These are phyloP conservation scores for Aspergillus fijiensis DNA, from an alignment of 2,329 filamentous ascomycete genomes.

Conservation along the genomic window DNA sequence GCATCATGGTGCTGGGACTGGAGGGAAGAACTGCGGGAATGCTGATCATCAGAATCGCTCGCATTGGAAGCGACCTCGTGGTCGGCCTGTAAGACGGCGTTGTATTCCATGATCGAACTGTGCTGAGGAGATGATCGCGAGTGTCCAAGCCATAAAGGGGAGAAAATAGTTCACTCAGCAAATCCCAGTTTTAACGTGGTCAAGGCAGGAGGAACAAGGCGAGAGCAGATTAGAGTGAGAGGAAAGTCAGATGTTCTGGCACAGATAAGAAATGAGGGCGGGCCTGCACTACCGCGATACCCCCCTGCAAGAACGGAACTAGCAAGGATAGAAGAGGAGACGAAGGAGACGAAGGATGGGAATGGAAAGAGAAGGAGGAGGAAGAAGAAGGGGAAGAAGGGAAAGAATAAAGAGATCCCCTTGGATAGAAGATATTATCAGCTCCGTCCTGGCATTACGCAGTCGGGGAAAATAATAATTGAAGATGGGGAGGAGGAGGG, in stretches of 20 bases:
- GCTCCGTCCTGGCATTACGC: neutral
- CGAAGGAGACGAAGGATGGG: neutral
- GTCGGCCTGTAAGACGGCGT: conserved; percentile 44
- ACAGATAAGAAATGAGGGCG: neutral
- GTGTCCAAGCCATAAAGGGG: conserved; percentile 16
- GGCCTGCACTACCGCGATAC: neutral
- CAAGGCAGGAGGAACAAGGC: neutral
- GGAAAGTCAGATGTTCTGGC: neutral
- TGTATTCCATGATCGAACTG: conserved; percentile 42
- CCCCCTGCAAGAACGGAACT: neutral
- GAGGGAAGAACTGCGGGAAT: conserved; percentile 34
- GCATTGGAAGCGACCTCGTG: conserved; percentile 39
- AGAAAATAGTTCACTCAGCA: neutral
- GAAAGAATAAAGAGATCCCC: no score
- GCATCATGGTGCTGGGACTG: conserved; percentile 18
- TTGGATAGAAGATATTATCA: no score
- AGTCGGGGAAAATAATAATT: neutral
- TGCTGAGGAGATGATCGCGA: conserved; percentile 2
- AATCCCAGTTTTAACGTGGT: neutral
- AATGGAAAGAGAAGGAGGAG: neutral
- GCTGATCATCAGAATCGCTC: conserved; percentile 30
- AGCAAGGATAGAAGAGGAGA: neutral
- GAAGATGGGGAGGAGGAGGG: neutral
- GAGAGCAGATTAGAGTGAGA: neutral
- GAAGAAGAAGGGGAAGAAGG: neutral